Base-by-base conservation (phyloP, 225 moss, liverwort and hornwort species). In the Rhytidiadelphus loreus region DNA sequence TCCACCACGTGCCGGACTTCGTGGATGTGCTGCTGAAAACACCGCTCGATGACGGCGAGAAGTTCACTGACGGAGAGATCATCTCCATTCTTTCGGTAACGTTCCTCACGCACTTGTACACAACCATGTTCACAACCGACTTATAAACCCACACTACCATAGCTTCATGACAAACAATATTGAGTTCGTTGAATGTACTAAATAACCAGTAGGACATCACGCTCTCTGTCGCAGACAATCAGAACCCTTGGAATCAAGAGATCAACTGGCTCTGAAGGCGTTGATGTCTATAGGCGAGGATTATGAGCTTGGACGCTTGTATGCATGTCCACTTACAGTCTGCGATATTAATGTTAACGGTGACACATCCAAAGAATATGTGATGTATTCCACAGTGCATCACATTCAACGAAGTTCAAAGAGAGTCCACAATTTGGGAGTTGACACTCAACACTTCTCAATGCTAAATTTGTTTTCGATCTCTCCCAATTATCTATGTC, bases 21-120 rank as follows among this genome's bases (percentile, higher is more conserved):
- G 94, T 97, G 64, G 96, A 95, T 62, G 91, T 93, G 41, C 87
- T 96, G 76, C n/a, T 96, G 72, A 94, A 92, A 79, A 89, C 89
- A 62, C 89, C 89, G 39, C 83, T 92, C 30, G 90, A 92, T 72
- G 77, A 92, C 46, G 91, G 88, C 68, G 86, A 91, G 85, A 84
- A 52, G 21, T 85, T 91, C 52, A 86, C 93, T 24, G 95, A 89
- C 59, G 89, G 93, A 80, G 88, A 87, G 60, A 88, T 89, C 56
- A 91, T 95, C 19, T 90, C 90, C 62, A 80, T 92, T 22, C 91
- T 93, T 29, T 90, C 92, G 89, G 92, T 91, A 87, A 81, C 28
- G 26, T 81, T 86, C 52, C 79, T 41, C 71, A 88, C 64, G 80
- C 57, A 63, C 19, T 81, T 53, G 35, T 61, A 41, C 66, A 35